Conservation (phyloP, 331 rosid species). For the Pyracantha coccinea region DNA sequence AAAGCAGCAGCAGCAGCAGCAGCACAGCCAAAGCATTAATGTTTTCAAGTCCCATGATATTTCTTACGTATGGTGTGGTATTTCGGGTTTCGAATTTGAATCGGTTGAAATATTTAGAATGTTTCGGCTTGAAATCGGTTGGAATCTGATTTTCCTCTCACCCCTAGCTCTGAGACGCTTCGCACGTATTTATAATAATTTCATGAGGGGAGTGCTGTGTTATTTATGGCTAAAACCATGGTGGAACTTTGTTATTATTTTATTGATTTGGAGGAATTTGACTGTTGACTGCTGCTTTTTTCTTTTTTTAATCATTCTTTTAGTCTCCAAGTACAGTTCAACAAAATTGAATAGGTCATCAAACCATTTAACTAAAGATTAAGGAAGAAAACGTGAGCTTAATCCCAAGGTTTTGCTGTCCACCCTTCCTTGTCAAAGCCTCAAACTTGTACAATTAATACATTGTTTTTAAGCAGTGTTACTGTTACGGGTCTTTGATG, state of each 20-base stretch:
- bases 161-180: neutral
- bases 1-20: conserved; percentile 31
- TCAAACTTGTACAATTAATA: too few species aligned
- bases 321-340: neutral
- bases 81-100: neutral
- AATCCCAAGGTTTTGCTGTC: neutral
- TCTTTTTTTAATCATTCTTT: neutral
- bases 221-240: conserved; percentile 27
- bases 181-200: neutral
- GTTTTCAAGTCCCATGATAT: conserved; percentile 27
- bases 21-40: conserved; percentile 16
- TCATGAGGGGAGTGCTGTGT: neutral
- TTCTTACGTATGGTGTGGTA: neutral
- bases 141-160: too few species aligned
- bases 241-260: neutral
- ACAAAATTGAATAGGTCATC: conserved; percentile 21
- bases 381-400: neutral
- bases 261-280: conserved; percentile 25
- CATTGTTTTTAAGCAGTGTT: neutral
- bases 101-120: too few species aligned
- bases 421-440: neutral
- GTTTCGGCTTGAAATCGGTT: too few species aligned
- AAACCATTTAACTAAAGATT: neutral
- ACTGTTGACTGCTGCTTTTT: conserved; percentile 8
- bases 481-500: neutral